Evolutionary conservation across 2,329 filamentous ascomycete genomes (phyloP).

Genomic region (Camillea tinctor): DNA sequence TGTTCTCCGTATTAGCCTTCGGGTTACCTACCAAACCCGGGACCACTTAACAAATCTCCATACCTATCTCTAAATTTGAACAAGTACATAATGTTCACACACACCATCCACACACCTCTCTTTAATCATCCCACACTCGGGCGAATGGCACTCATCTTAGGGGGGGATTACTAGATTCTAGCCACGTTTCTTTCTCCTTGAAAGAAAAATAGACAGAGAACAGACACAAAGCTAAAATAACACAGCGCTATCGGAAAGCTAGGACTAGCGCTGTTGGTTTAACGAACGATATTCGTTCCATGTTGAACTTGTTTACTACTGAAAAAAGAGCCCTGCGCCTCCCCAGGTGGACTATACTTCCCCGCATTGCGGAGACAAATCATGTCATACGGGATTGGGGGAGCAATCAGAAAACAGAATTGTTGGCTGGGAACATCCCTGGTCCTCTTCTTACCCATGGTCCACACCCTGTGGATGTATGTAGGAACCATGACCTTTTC

Average conservation of each 20-base stretch:
- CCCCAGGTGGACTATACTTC: constrained; percentile 2
- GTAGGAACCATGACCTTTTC: not conserved
- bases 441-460: not conserved
- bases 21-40: not conserved
- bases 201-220: not conserved
- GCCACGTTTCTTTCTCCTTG: no score
- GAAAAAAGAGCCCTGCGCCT: not conserved
- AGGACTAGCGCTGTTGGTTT: not conserved
- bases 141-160: not conserved
- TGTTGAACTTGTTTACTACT: constrained; percentile 7
- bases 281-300: not conserved
- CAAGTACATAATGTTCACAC: constrained; percentile 1
- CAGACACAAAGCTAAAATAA: no score
- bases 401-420: no score
- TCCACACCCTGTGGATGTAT: not conserved
- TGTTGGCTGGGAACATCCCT: not conserved
- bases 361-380: constrained; percentile 18
- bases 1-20: not conserved
- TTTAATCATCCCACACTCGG: not conserved
- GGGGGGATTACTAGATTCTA: not conserved
- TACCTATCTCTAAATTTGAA: no score
- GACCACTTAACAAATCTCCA: constrained; percentile 7
- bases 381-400: not conserved
- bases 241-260: not conserved
- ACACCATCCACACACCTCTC: not conserved